These are phyloP conservation scores for Pulveroboletus sp. DNA, from an alignment of 768 basidiomycete genomes.

Conservation along the genomic window DNA sequence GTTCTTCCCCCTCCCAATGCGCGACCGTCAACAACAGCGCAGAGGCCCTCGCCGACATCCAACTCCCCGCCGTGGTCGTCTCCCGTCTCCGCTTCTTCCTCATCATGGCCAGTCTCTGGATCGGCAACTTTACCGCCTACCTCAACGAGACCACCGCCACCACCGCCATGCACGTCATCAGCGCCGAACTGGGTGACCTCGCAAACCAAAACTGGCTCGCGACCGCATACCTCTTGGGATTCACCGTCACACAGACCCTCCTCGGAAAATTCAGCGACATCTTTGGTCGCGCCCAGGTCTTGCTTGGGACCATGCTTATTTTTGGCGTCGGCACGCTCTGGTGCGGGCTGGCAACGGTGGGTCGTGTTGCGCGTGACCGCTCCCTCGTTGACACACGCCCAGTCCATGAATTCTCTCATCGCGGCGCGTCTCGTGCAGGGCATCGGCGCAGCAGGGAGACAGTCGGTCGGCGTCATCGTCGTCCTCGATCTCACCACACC, in stretches of 20 bases:
- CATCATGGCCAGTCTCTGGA: conserved; percentile 34
- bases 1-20: conserved; percentile 30
- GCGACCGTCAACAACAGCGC: conserved; percentile 29
- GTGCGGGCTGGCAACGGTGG: conserved; percentile 32
- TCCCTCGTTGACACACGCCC: conserved; percentile 1
- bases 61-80: conserved; percentile 28
- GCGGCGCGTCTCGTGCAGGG: conserved; percentile 34
- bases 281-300: conserved; percentile 33
- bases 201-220: conserved; percentile 36
- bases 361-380: neutral
- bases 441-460: conserved; percentile 37
- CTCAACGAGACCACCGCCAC: conserved; percentile 34
- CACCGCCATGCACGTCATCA: conserved; percentile 35
- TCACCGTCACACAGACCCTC: conserved; percentile 35
- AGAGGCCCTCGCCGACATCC: conserved; percentile 21
- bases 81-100: conserved; percentile 30
- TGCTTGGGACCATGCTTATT: conserved; percentile 35
- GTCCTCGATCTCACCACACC: conserved; percentile 36
- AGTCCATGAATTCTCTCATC: conserved; percentile 37
- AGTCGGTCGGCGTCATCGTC: conserved; percentile 36
- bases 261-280: conserved; percentile 36
- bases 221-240: conserved; percentile 34
- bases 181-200: conserved; percentile 27
- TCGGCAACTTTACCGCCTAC: conserved; percentile 36
- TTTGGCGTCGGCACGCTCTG: conserved; percentile 33